Base-by-base conservation (phyloP, 495 filamentous ascomycete species). In the Lasiosphaeria miniovina region DNA sequence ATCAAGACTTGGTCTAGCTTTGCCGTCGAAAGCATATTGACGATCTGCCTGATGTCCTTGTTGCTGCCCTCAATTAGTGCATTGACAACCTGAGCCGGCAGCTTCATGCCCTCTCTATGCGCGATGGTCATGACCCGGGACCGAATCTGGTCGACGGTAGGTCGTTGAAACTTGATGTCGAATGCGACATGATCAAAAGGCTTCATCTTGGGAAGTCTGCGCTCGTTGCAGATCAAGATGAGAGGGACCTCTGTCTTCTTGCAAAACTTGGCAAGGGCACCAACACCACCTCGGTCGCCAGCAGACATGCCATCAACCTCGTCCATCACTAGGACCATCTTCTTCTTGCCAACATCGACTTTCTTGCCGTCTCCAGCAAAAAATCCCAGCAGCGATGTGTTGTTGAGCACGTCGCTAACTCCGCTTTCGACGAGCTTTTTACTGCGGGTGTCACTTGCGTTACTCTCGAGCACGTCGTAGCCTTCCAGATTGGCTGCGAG, bases 301-400 rank as follows among this genome's bases (percentile, higher is more conserved):
- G 92, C 92, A 50, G 93, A 96, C 94, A 99, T 99, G 38, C 94
- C 94, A 68, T 99, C 94, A 6, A 99, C 94, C 73, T 99, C 94
- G 65, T 99, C 94, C 95, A 99, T 97, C 76, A 99, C 88, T 11
- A 99, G 77, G 8, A 96, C 90, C 33, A 97, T 83, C 60, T 96
- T 96, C 76, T 93, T 93, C 74, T 93, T 98, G 24, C 78, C 80
- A 35, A 76, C 75, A 55, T 97, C 86, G 4, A 96, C 86, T 58
- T 89, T 84, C 75, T 92, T 88, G 43, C 87, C 88, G 49, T 90
- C 86, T 14, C 84, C 88, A n/a, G 91, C 88, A 68, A 97, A 98
- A 75, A 89, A 98, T 8, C 94, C 94, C 61, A 90, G 83, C 32
- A 99, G 74, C 6, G 93, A 97, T 7, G 86, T 97, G 40, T 96